Evolutionary conservation across 306 rosid genomes (phyloP).

Genomic region (Rosa lucieae): DNA sequence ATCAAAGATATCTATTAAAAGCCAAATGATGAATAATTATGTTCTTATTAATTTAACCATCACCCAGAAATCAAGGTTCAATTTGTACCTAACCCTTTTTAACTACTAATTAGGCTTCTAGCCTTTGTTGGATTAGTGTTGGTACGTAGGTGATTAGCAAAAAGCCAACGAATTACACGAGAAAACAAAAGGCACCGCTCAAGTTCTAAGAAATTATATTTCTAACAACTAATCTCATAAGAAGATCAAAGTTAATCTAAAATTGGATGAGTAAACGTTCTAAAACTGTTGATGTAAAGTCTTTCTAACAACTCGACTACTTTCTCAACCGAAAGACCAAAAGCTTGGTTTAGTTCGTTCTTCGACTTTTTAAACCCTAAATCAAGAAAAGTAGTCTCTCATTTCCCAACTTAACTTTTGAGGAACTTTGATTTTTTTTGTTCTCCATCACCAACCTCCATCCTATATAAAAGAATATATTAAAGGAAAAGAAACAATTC

Average conservation of each 20-base stretch:
- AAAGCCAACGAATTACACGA: constrained; percentile 11
- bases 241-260: background rate
- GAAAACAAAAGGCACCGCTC: background rate
- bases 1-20: constrained; percentile 40
- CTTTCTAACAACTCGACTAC: background rate
- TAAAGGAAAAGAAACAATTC: background rate
- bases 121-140: constrained; percentile 33
- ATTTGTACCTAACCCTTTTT: constrained; percentile 32
- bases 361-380: background rate
- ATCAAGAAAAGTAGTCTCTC: background rate
- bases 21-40: constrained; percentile 49
- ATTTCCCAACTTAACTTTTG: background rate
- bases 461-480: background rate
- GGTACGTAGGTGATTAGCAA: constrained; percentile 5
- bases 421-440: background rate
- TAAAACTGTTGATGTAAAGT: background rate
- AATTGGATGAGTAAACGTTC: background rate
- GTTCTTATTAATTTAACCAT: constrained; percentile 38
- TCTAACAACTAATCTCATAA: background rate
- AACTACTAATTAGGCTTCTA: constrained; percentile 35
- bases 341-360: background rate
- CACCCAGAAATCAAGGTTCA: constrained; percentile 74
- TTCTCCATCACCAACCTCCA: background rate
- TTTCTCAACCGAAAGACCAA: background rate
- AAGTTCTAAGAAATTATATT: background rate